Evolutionary conservation across 2,329 filamentous ascomycete genomes (phyloP), one percentile per base, ranked within the genome.

Genomic region (Emmonsia crescens): DNA sequence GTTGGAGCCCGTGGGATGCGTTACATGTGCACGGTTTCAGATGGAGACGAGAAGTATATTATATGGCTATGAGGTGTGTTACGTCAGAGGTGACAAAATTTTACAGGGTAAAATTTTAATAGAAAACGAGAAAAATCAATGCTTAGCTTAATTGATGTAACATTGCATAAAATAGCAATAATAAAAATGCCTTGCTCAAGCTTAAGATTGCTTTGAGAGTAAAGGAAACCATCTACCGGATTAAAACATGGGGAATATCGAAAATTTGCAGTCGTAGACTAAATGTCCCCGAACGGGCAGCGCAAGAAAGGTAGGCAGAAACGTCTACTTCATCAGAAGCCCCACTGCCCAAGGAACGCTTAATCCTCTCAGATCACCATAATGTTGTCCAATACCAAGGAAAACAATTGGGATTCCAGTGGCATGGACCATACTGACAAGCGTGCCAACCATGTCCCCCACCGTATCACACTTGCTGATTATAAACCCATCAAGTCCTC

Each of bases 391-490:
- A 46, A 85, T 83, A 1, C 87, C 94, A 67, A 99, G 83, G 72
- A 99, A 99, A 12, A 97, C 82, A 24, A 99, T 91, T 0, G 95
- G 95, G 54, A 99, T 95, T 33, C 93, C 91, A 3, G 95, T 99
- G 2, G 94, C 93, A 77, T 97, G 93, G 46, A 99, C 93, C 80
- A 99, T 93, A 73, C 90, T 96, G 65, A 99, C 94, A 65, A 99
- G 80, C 2, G 93, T 96, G 1, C 87, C 91, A 51, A 96, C 91
- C 92, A 97, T 97, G 77, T 96, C 93, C n/a, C 94, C 95, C 44
- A 99, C 95, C 0, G 94, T 99, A 77, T 99, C 94, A 74, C 94
- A 97, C 77, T 99, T 99, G 64, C 88, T 93, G 69, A 99, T 96
- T 72, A 99, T 96, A 76, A 99, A 99, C 5, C 94, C 94, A 76